These are phyloP conservation scores for Heracleum sosnowskyi DNA, from an alignment of 129 eudicot species.

Conservation along the genomic window DNA sequence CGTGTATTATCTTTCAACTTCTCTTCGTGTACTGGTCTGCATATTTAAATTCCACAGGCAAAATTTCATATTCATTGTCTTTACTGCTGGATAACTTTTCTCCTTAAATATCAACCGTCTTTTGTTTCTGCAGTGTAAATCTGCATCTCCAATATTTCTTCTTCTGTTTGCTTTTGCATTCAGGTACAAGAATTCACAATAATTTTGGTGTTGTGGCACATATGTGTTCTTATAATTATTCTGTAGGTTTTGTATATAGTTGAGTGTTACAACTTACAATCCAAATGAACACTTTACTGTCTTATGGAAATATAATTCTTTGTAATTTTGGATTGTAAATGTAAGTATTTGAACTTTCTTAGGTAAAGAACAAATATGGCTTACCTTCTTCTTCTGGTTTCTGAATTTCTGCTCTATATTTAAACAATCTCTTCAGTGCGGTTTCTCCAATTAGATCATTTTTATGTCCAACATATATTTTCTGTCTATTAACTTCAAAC, in stretches of 20 bases:
- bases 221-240: neutral
- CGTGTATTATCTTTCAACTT: neutral
- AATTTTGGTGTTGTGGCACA: neutral
- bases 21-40: neutral
- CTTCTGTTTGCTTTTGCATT: conserved; percentile 94
- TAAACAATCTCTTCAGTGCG: neutral
- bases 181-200: conserved; percentile 42
- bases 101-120: neutral
- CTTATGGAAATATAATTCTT: neutral
- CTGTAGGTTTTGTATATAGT: neutral
- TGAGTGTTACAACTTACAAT: neutral
- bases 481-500: conserved; percentile 19
- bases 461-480: neutral
- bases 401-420: neutral
- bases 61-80: conserved; percentile 3
- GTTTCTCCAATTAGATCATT: neutral
- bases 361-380: neutral
- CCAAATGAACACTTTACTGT: neutral
- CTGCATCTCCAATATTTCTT: conserved; percentile 95
- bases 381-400: neutral
- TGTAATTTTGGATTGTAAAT: neutral
- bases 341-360: too few species aligned
- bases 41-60: neutral
- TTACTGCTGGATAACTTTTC: conserved; percentile 4
- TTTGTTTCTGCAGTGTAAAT: conserved; percentile 67